These are phyloP conservation scores for Aeminium ludgeri DNA, from an alignment of 495 filamentous ascomycete genomes.

Conservation along the genomic window DNA sequence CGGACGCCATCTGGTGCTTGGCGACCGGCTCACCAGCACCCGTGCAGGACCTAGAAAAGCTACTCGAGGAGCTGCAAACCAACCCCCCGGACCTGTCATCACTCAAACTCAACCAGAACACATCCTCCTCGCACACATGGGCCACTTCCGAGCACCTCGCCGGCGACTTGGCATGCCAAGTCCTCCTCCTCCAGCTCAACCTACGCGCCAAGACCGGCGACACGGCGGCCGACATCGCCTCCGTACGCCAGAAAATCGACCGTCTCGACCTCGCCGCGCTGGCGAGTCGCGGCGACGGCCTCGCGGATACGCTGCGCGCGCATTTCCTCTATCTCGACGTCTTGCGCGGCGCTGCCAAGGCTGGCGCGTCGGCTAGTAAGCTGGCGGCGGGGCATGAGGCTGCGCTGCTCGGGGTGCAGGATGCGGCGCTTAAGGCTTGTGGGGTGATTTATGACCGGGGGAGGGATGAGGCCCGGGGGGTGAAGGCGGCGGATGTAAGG, in stretches of 20 bases:
- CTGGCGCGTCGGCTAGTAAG: not conserved
- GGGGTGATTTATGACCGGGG: slow-evolving; percentile 1
- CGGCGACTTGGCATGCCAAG: slow-evolving; percentile 1
- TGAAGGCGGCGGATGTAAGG: not conserved
- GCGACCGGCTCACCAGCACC: not conserved
- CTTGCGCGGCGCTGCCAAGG: not conserved
- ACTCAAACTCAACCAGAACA: not conserved
- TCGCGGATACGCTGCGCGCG: slow-evolving; percentile 1
- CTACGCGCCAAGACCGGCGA: not conserved
- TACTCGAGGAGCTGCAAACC: not conserved
- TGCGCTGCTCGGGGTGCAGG: not conserved
- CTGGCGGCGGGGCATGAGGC: not conserved
- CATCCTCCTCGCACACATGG: not conserved
- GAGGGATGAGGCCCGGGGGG: not conserved
- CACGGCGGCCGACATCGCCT: not conserved
- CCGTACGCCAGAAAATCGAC: not conserved
- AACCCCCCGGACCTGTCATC: not conserved
- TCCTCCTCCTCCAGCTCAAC: not conserved
- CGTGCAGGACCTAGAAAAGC: not conserved
- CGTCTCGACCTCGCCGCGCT: not conserved
- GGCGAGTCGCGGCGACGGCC: not conserved
- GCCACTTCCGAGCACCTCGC: slow-evolving; percentile 2
- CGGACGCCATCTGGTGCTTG: slow-evolving; percentile 7
- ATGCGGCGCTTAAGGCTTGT: not conserved
- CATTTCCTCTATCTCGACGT: slow-evolving; percentile 9